Percentiles rank a stretch among this genome's conserved stretches.
Evolutionary conservation across 108 stramenopile genomes (phyloP).

Genomic region (Hondaea fermentalgiana): DNA sequence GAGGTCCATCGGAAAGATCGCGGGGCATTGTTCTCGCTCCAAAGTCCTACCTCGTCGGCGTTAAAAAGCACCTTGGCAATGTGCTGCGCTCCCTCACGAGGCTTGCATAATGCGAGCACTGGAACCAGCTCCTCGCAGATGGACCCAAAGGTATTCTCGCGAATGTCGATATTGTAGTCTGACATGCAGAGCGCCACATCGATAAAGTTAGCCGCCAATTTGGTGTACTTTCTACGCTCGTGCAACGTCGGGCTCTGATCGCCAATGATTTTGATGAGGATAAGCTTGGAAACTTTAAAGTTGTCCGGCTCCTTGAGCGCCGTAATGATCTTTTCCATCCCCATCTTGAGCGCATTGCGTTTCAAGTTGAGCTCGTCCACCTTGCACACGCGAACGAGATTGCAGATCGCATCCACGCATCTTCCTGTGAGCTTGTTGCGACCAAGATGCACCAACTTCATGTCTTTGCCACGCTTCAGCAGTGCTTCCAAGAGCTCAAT

Average conservation of each 20-base stretch:
- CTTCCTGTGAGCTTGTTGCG: neutral
- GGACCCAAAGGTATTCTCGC: neutral
- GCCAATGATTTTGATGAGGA: no score
- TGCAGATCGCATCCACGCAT: neutral
- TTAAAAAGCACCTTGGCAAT: no score
- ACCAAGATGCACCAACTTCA: neutral
- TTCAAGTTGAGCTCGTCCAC: neutral
- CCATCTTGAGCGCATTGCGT: neutral
- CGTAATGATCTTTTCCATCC: neutral
- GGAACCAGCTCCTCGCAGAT: neutral
- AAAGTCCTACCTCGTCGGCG: no score
- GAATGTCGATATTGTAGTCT: neutral
- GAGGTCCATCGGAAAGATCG: no score
- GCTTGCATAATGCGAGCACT: no score
- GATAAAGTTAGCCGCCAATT: no score
- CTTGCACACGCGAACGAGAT: neutral
- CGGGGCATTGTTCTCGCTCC: no score
- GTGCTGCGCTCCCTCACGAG: no score
- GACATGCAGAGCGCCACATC: no score
- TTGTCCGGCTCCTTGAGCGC: neutral
- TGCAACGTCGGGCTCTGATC: no score
- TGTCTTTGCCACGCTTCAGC: neutral
- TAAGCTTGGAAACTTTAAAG: no score
- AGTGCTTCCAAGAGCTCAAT: neutral
- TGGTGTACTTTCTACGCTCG: no score